A percentile compares a stretch with the other conserved stretches of the same genome.
Evolutionary conservation across 768 basidiomycete species (phyloP).

Genomic region (Hypsizygus marmoreus): DNA sequence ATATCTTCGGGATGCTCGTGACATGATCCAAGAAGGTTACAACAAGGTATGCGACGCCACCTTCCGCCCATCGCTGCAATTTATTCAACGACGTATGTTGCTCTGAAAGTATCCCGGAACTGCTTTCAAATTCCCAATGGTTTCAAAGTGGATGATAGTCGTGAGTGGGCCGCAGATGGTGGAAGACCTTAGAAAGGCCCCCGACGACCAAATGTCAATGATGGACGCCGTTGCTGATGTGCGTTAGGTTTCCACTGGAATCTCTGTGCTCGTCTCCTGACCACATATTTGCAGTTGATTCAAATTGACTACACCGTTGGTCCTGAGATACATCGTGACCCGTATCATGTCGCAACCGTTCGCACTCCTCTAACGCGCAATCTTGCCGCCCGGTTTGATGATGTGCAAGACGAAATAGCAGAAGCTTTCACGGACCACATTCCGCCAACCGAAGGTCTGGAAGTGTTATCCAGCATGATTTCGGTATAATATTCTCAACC

Average conservation of each 20-base stretch:
- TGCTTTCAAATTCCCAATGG: constrained; percentile 42
- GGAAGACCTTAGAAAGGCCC: constrained; percentile 48
- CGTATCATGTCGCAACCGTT: constrained; percentile 34
- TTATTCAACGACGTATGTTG: background rate
- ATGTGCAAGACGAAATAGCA: constrained; percentile 46
- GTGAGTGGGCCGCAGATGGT: constrained; percentile 41
- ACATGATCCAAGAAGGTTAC: constrained; percentile 35
- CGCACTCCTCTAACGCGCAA: constrained; percentile 37
- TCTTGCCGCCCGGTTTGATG: constrained; percentile 36
- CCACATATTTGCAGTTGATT: no score
- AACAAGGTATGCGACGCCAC: constrained; percentile 25
- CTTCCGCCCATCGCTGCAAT: background rate
- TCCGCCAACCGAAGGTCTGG: constrained; percentile 28
- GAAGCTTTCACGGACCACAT: constrained; percentile 42
- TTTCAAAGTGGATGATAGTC: constrained; percentile 47
- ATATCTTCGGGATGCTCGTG: constrained; percentile 22
- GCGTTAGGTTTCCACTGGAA: no score
- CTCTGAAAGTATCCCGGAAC: constrained; percentile 14
- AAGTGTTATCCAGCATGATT: background rate
- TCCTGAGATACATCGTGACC: constrained; percentile 24
- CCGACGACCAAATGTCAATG: constrained; percentile 33
- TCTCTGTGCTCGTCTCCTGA: no score
- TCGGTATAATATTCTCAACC: background rate
- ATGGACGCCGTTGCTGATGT: constrained; percentile 29
- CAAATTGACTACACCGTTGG: constrained; percentile 42